Evolutionary conservation across 2,329 filamentous ascomycete species (phyloP), one percentile per base, ranked within the genome.

Genomic region (Beauveria varroae): DNA sequence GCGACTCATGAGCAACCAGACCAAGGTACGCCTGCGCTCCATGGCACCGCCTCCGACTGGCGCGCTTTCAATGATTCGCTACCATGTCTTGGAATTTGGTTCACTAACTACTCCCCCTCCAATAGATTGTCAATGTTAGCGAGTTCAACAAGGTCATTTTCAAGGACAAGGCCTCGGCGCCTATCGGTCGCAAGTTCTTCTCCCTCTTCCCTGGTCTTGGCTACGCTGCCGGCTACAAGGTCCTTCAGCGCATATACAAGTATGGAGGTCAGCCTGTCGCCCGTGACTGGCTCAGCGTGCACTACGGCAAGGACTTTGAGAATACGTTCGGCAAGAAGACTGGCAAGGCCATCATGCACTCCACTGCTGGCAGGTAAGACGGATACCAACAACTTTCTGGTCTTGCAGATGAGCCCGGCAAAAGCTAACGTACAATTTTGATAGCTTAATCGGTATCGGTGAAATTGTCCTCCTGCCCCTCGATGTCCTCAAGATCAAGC

Each of bases 401-500:
- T 50, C 2, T 6, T 41, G 16, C 24, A n/a, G 16, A 28, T 18
- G 7, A 49, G 28, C 8, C 9, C n/a, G n/a, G 26, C 30, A 40
- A 26, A 14, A 16, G 44, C 67, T 72, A 47, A 71, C 3, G 1
- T 22, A 8, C 61, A n/a, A 44, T 52, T 18, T n/a, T 51, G 14
- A 26, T 65, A 93, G 90, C 78, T 73, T 99, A 71, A 96, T 99
- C 71, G 95, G 95, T 70, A 96, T 99, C 69, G 95, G 95, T 72
- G 95, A 99, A 80, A 96, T 99, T 66, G 85, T 99, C 63, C 85
- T 99, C 34, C 85, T 99, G 46, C 95, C 95, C 47, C 86, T 99
- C 64, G 95, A 99, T 69, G 93, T 99, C 44, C 85, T 99, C 65
- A 99, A 99, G 85, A 99, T 99, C 81, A 99, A 99, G 85, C 88